These are phyloP conservation scores for Botryotinia globosa DNA, from an alignment of 2,329 filamentous ascomycete genomes.

Conservation along the genomic window DNA sequence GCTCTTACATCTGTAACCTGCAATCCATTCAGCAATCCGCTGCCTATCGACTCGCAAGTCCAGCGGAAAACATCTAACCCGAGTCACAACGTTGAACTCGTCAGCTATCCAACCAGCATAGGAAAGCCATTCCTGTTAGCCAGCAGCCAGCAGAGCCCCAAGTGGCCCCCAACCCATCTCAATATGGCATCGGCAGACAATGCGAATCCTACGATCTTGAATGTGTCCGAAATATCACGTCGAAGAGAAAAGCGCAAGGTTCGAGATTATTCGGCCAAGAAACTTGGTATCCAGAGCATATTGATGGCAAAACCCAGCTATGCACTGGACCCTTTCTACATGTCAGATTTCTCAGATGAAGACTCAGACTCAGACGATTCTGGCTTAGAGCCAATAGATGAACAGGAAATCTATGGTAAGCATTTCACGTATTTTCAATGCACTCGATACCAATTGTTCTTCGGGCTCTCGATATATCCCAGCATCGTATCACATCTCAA, in stretches of 20 bases:
- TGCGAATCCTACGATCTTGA: conserved; percentile 91
- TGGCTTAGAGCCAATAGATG: conserved; percentile 80
- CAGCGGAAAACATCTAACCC: neutral
- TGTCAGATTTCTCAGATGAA: conserved; percentile 37
- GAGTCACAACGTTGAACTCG: neutral
- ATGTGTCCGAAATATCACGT: conserved; percentile 81
- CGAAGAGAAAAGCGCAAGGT: conserved; percentile 57
- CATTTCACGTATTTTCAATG: neutral
- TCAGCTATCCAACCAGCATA: neutral
- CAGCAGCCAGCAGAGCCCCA: neutral
- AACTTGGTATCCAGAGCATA: conserved; percentile 33
- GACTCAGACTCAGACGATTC: conserved; percentile 50
- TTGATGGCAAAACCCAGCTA: conserved; percentile 35
- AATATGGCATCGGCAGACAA: conserved; percentile 40
- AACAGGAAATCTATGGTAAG: conserved; percentile 92
- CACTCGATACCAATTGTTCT: neutral
- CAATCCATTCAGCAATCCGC: neutral
- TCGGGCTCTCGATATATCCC: neutral
- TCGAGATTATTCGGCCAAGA: conserved; percentile 42
- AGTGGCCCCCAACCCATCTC: conserved; percentile 4
- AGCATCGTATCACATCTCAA: neutral
- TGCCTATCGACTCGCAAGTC: neutral
- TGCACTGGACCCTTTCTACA: conserved; percentile 38
- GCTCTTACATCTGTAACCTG: neutral
- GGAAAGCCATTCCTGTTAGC: neutral